These are phyloP conservation scores for Mycosphaerelloides madeirae DNA, from an alignment of 2,329 filamentous ascomycete genomes.

Conservation along the genomic window DNA sequence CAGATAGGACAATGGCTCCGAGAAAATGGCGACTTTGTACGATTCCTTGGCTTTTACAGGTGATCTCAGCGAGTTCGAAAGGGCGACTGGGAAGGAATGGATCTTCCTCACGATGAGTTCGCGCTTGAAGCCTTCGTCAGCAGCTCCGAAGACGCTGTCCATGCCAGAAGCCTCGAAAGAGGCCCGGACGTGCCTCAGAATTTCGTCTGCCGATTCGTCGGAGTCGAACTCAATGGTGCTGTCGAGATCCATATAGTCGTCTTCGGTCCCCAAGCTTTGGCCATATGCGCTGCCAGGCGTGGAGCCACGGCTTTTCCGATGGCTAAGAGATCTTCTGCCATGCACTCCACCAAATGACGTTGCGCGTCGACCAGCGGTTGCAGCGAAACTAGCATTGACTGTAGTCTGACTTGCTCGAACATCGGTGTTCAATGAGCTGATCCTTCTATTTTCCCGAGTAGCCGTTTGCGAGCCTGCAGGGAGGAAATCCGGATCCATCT, in stretches of 20 bases:
- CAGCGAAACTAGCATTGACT: constrained; percentile 43
- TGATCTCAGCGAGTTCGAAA: constrained; percentile 6
- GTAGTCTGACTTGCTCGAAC: constrained; percentile 38
- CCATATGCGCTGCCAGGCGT: constrained; percentile 46
- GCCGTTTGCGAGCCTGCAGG: constrained; percentile 42
- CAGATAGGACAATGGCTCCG: constrained; percentile 11
- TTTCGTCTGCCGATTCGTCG: constrained; percentile 25
- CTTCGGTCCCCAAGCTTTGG: constrained; percentile 29
- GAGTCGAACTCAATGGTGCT: constrained; percentile 23
- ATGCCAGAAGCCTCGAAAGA: constrained; percentile 28
- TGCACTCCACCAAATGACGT: constrained; percentile 68
- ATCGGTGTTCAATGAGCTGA: constrained; percentile 76
- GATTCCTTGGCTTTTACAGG: background rate
- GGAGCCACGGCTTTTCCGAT: constrained; percentile 50
- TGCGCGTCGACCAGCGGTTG: constrained; percentile 56
- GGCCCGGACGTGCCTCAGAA: constrained; percentile 27
- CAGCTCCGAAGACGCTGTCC: constrained; percentile 29
- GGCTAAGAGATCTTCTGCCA: constrained; percentile 57
- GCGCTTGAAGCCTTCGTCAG: constrained; percentile 30
- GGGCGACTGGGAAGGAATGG: constrained; percentile 21
- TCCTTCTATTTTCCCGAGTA: constrained; percentile 64
- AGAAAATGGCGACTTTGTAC: constrained; percentile 18
- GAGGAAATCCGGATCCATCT: constrained; percentile 47
- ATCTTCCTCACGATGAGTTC: constrained; percentile 34
- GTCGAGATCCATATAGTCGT: constrained; percentile 34